Base-by-base conservation (phyloP, 1,139 yeast genomes). In the Candida pseudocylindracea region DNA sequence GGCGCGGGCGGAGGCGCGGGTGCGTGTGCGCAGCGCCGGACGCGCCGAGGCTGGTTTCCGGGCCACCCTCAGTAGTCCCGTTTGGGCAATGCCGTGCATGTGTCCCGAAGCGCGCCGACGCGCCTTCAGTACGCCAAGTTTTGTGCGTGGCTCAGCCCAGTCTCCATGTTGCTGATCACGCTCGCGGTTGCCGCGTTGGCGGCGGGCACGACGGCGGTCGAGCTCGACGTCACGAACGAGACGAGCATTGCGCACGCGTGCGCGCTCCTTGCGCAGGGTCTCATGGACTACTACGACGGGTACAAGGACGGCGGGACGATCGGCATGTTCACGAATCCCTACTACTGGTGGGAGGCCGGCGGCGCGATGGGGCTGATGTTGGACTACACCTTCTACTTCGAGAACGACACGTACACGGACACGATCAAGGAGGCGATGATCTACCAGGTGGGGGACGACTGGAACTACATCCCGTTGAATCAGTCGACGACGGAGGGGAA, bases 401-500 rank as follows among this genome's bases (percentile, higher is more conserved):
- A 12, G 8, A 29, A 32, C 29, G 29, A 25, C 12, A 32, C 33
- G 6, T 29, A 10, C 20, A 10, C 12, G n/a, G 26, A 26, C 11
- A 29, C 27, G 8, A n/a, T 32, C 10, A 13, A 26, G 26, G 31
- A 29, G 9, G 33, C 33, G 13, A 28, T 32, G 29, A 11, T 10
- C 7, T 11, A 29, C 25, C 33, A 32, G 27, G 27, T 29, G 9
- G 33, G 33, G 8, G 27, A 26, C n/a, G 12, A 29, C 20, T 13
- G 29, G 27, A 26, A 32, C 20, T 32, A 32, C 12, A 15, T 32
- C 24, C 33, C 33, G 26, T 25, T 9, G 10, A 36, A 36, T 31
- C 36, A 36, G 29, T 15, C 32, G 2, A 24, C 30, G 7, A 33
- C 36, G 3, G 38, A 36, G 29, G 38, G 36, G 4, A 36, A 36